Conservation (phyloP, 2,329 filamentous ascomycete species). For the Pseudogymnoascus sp. region DNA sequence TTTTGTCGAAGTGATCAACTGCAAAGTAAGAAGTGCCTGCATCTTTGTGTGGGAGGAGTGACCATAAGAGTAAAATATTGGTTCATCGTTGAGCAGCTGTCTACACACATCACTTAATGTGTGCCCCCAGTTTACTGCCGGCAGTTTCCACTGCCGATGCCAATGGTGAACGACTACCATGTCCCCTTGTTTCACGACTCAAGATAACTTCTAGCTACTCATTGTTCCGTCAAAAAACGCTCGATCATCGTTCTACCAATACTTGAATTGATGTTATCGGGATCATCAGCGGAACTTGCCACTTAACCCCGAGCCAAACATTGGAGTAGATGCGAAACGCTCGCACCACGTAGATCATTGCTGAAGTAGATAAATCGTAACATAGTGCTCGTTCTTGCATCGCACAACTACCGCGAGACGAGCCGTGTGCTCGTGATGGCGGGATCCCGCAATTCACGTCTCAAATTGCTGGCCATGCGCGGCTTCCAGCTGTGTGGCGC, state of each 20-base stretch:
- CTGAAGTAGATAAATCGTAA: background rate
- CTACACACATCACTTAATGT: background rate
- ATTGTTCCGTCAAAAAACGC: background rate
- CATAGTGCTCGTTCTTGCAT: background rate
- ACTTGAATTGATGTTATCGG: background rate
- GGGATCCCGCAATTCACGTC: background rate
- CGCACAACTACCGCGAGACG: background rate
- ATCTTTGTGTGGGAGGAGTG: background rate
- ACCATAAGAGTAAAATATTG: background rate
- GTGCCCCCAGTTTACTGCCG: background rate
- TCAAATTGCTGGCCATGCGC: background rate
- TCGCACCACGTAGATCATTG: background rate
- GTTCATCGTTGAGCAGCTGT: background rate
- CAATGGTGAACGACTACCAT: background rate
- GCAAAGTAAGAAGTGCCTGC: background rate
- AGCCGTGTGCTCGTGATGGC: background rate
- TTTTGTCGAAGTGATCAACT: background rate
- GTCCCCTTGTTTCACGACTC: background rate
- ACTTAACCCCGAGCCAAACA: background rate
- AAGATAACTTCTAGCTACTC: background rate
- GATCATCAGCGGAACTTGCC: background rate
- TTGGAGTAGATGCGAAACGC: background rate
- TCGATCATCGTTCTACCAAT: background rate
- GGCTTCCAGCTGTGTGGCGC: background rate
- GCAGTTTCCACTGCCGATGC: background rate